Evolutionary conservation across 148 eudicot genomes (phyloP), one percentile per base, ranked within the genome.

Genomic region (Nepenthes mirabilis): DNA sequence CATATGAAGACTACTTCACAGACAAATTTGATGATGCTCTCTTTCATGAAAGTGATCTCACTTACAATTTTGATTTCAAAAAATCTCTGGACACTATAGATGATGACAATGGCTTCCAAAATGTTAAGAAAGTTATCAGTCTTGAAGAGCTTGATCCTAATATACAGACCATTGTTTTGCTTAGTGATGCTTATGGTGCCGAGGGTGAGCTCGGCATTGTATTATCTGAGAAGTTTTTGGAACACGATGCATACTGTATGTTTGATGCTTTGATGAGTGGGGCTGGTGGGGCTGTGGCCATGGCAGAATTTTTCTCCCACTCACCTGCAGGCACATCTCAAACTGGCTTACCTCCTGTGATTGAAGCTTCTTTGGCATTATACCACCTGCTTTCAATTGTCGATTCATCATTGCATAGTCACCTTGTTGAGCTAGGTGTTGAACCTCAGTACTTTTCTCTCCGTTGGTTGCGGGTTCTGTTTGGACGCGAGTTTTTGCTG

Each of bases 401-500:
- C 40, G 99, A 93, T 80, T 66, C 87, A 23, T 84, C 99, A 51
- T 79, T 93, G 64, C 80, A 93, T 65, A 84, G 78, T 65, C 99
- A 93, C 65, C 83, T 93, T 59, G 81, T 83, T 70, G 96, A 88
- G 74, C 72, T 93, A 11, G 99, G 95, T 34, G 95, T 93, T 60
- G 96, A 93, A 81, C 99, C 99, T 34, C 99, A 93, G 59, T 93
- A 86, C 70, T 93, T 93, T 72, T 79, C 96, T 45, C 91, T 93
- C 36, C 95, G 99, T 58, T 93, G 99, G 99, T 70, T 93, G 47
- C 72, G 99, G 55, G 96, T 93, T 69, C 68, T 89, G 48, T 93
- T 86, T 64, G 99, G 99, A 57, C 99, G 99, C 13, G 99, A 93
- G 69, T 93, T 86, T 70, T 71, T 84, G 45, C 80, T 93, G 33